These are phyloP conservation scores for Phycomyces blakesleeanus DNA, from an alignment of 192 early-diverging fungal species.

Conservation along the genomic window DNA sequence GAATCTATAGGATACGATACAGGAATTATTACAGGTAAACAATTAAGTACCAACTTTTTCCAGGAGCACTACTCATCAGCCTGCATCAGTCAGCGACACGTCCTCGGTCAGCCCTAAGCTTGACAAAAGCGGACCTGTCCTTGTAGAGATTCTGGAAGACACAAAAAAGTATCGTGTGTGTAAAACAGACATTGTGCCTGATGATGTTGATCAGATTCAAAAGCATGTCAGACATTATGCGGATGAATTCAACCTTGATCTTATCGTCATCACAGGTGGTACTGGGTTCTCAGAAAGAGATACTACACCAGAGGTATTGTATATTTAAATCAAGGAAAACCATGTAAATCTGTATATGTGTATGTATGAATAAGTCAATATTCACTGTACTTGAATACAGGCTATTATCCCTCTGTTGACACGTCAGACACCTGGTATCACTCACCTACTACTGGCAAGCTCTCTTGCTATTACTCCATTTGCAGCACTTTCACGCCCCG, in stretches of 20 bases:
- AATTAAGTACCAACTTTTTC: background rate
- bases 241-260: constrained; percentile 44
- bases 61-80: background rate
- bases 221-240: constrained; percentile 48
- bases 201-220: constrained; percentile 53
- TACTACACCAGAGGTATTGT: constrained; percentile 85
- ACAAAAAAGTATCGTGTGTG: constrained; percentile 38
- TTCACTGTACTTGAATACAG: constrained; percentile 26
- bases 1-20: too few relatives aligned
- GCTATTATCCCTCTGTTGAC: constrained; percentile 72
- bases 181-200: constrained; percentile 39
- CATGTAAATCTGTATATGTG: too few relatives aligned
- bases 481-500: constrained; percentile 83
- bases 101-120: constrained; percentile 42
- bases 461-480: constrained; percentile 82
- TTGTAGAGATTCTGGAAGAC: constrained; percentile 36
- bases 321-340: too few relatives aligned
- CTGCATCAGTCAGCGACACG: constrained; percentile 56
- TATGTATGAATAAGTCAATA: too few relatives aligned
- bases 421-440: constrained; percentile 68
- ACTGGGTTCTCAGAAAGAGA: constrained; percentile 88
- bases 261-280: constrained; percentile 88
- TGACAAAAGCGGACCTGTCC: constrained; percentile 65
- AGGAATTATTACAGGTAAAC: too few relatives aligned
- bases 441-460: constrained; percentile 68